phyloP scores from a whole-genome alignment of 2,329 filamentous ascomycete genomes.

The Penicillium carneum region DNA sequence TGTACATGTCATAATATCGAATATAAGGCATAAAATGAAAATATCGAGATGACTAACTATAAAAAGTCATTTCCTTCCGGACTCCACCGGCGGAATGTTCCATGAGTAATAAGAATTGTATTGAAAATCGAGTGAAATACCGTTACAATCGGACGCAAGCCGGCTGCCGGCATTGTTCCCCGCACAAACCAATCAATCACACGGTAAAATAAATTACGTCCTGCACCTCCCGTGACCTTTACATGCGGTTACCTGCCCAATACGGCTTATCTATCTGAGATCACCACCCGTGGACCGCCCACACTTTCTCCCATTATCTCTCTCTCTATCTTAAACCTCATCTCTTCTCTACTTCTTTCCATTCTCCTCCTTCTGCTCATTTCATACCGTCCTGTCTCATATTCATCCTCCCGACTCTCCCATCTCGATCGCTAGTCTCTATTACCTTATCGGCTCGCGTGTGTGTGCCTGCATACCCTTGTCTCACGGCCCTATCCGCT shows the following conservation, averaged over 20 bases:
- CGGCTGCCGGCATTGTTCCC: conserved; percentile 26
- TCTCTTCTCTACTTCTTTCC: conserved; percentile 21
- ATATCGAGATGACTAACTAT: neutral
- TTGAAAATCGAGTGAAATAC: neutral
- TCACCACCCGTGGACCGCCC: conserved; percentile 7
- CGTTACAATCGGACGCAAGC: conserved; percentile 6
- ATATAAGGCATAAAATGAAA: neutral
- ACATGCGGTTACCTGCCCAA: conserved; percentile 34
- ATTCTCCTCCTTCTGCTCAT: conserved; percentile 18
- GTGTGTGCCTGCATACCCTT: conserved; percentile 18
- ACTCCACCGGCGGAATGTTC: conserved; percentile 39
- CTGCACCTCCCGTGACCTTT: neutral
- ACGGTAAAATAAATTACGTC: conserved; percentile 20
- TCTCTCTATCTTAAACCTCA: conserved; percentile 12
- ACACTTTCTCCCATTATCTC: conserved; percentile 23
- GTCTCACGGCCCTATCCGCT: conserved; percentile 17
- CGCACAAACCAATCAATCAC: conserved; percentile 21
- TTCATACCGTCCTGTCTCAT: neutral
- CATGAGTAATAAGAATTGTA: conserved; percentile 25
- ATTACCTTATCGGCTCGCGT: conserved; percentile 18
- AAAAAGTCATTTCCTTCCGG: conserved; percentile 13
- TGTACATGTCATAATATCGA: neutral
- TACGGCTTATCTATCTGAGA: conserved; percentile 35
- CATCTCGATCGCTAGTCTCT: conserved; percentile 4
- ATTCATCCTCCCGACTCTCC: neutral